These are phyloP conservation scores for Xylaria sp. DNA, from an alignment of 2,329 filamentous ascomycete species.

Conservation along the genomic window DNA sequence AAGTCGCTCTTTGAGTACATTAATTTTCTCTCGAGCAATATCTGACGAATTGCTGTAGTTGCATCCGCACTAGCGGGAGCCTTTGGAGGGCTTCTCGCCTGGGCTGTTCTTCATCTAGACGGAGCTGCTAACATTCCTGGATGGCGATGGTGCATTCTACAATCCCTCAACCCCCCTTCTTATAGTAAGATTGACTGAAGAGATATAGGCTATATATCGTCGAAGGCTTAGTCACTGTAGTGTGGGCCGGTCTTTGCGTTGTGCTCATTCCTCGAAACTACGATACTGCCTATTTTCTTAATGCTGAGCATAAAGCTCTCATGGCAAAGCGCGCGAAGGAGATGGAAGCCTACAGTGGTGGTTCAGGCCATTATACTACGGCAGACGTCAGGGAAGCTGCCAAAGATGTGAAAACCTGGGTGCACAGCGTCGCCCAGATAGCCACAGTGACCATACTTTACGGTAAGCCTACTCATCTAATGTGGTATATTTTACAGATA, in stretches of 20 bases:
- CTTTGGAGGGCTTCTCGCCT: constrained; percentile 46
- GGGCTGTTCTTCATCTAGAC: constrained; percentile 46
- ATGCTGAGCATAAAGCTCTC: constrained; percentile 38
- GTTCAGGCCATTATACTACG: constrained; percentile 41
- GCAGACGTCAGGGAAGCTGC: constrained; percentile 43
- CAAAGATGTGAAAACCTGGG: constrained; percentile 45
- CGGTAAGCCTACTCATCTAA: constrained; percentile 29
- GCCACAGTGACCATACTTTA: constrained; percentile 54
- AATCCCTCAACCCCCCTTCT: accelerated
- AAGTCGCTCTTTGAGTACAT: neutral
- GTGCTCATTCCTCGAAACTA: constrained; percentile 39
- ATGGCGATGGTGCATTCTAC: constrained; percentile 45
- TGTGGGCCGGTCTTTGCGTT: constrained; percentile 32
- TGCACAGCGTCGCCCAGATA: constrained; percentile 52
- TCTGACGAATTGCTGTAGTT: constrained; percentile 34
- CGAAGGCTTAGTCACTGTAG: constrained; percentile 41
- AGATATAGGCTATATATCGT: constrained; percentile 40
- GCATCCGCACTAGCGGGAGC: constrained; percentile 45
- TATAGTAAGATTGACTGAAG: neutral
- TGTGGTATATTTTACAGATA: neutral
- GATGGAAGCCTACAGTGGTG: constrained; percentile 42
- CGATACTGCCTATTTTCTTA: constrained; percentile 41
- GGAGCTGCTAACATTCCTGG: constrained; percentile 43
- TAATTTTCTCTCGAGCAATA: neutral
- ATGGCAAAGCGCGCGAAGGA: constrained; percentile 43